Evolutionary conservation across 1,284 basidiomycete genomes (phyloP).

Genomic region (Microbotryum lychnidis-dioicae): DNA sequence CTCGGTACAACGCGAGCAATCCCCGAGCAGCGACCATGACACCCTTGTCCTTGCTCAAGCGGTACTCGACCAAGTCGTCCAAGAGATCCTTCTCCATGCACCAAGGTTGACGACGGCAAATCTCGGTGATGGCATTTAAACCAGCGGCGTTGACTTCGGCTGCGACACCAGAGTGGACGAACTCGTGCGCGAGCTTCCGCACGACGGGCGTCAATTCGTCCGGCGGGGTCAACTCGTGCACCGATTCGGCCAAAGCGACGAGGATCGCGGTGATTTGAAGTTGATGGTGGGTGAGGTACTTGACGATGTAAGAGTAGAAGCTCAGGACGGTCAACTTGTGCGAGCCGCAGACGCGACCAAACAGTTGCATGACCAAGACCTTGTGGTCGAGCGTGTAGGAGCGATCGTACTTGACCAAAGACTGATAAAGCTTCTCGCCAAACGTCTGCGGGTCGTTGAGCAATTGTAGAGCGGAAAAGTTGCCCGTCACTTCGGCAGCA

Average conservation of each 20-base stretch:
- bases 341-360: constrained; percentile 86
- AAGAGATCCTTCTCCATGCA: constrained; percentile 90
- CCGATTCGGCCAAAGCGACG: constrained; percentile 87
- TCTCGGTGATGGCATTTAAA: constrained; percentile 86
- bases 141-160: constrained; percentile 89
- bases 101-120: constrained; percentile 90
- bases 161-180: constrained; percentile 95
- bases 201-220: constrained; percentile 84
- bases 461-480: constrained; percentile 89
- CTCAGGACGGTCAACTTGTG: constrained; percentile 89
- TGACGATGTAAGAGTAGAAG: constrained; percentile 95
- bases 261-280: constrained; percentile 90
- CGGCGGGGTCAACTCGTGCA: constrained; percentile 91
- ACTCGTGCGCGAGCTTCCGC: constrained; percentile 86
- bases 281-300: constrained; percentile 87
- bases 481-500: constrained; percentile 47
- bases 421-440: constrained; percentile 86
- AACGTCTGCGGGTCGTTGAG: constrained; percentile 95
- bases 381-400: constrained; percentile 92
- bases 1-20: constrained; percentile 83
- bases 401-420: constrained; percentile 79
- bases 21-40: constrained; percentile 82
- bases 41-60: constrained; percentile 89
- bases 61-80: constrained; percentile 86
- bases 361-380: constrained; percentile 91